Percentiles rank a stretch among this genome's conserved stretches.
Evolutionary conservation across 2,329 filamentous ascomycete genomes (phyloP).

Genomic region (Neonectria magnoliae): DNA sequence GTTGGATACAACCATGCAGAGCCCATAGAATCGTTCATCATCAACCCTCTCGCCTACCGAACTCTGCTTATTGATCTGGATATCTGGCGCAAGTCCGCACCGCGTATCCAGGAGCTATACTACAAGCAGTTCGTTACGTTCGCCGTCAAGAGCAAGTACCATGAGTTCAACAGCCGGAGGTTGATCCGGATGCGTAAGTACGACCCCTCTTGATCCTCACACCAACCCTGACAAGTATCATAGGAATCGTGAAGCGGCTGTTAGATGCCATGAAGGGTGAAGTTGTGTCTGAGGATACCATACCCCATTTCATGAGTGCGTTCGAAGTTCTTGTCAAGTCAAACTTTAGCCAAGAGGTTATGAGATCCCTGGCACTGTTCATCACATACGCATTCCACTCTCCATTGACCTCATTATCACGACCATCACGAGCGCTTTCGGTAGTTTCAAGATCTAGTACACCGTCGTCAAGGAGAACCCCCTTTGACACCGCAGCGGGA

Average conservation of each 20-base stretch:
- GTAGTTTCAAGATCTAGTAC: slow-evolving; percentile 53
- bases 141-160: slow-evolving; percentile 88
- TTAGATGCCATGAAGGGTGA: slow-evolving; percentile 92
- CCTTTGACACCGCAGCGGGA: slow-evolving; percentile 47
- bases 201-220: slow-evolving; percentile 7
- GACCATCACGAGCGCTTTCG: slow-evolving; percentile 61
- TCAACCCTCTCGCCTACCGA: slow-evolving; percentile 94
- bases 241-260: slow-evolving; percentile 88
- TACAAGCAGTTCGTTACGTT: slow-evolving; percentile 93
- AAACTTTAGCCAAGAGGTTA: slow-evolving; percentile 84
- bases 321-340: slow-evolving; percentile 83
- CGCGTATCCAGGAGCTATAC: slow-evolving; percentile 85
- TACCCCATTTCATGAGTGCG: slow-evolving; percentile 80
- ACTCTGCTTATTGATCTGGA: slow-evolving; percentile 92
- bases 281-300: slow-evolving; percentile 74
- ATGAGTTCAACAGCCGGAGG: slow-evolving; percentile 89
- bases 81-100: slow-evolving; percentile 84
- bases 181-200: slow-evolving; percentile 87
- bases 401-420: slow-evolving; percentile 57
- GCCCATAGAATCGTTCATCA: slow-evolving; percentile 89
- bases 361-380: slow-evolving; percentile 88
- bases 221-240: slow-evolving; percentile 28
- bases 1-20: slow-evolving; percentile 86
- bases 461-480: slow-evolving; percentile 51
- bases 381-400: slow-evolving; percentile 90